Percentiles rank a stretch among this genome's conserved stretches.
These are phyloP conservation scores for Fusarium penzigii DNA, from an alignment of 2,329 filamentous ascomycete species.

Conservation along the genomic window DNA sequence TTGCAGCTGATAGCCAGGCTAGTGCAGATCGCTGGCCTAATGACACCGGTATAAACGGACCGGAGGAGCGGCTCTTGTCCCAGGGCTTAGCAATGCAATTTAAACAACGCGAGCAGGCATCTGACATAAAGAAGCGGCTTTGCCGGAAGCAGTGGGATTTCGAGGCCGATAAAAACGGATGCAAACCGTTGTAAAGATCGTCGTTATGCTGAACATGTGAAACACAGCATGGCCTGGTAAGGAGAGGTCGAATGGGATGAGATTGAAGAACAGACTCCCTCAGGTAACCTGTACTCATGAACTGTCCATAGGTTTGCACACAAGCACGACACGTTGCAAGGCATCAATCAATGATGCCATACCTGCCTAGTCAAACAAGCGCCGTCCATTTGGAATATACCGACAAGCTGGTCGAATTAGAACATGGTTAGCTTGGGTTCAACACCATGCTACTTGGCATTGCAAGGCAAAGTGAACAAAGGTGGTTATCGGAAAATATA, in stretches of 20 bases:
- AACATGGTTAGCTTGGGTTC: no score
- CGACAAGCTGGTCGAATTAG: no score
- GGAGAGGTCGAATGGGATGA: background rate
- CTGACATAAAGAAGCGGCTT: background rate
- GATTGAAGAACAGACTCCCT: background rate
- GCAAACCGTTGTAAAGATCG: background rate
- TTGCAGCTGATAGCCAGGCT: constrained; percentile 7
- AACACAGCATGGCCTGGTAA: background rate
- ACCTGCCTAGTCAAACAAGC: no score
- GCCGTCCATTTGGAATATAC: no score
- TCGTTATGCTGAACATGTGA: background rate
- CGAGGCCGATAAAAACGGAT: background rate
- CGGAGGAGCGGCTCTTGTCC: constrained; percentile 20
- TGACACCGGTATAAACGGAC: constrained; percentile 26
- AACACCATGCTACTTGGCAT: no score
- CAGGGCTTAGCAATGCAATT: background rate
- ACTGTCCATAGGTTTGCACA: no score
- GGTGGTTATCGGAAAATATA: no score
- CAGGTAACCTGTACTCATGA: no score
- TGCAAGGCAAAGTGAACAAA: no score
- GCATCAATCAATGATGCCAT: no score
- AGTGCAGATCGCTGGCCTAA: constrained; percentile 11
- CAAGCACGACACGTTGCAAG: no score
- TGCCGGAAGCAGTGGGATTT: background rate
- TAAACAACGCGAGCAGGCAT: background rate